These are phyloP conservation scores for Oropetium thomaeum DNA, from an alignment of 176 grass and related monocot species.

Conservation along the genomic window DNA sequence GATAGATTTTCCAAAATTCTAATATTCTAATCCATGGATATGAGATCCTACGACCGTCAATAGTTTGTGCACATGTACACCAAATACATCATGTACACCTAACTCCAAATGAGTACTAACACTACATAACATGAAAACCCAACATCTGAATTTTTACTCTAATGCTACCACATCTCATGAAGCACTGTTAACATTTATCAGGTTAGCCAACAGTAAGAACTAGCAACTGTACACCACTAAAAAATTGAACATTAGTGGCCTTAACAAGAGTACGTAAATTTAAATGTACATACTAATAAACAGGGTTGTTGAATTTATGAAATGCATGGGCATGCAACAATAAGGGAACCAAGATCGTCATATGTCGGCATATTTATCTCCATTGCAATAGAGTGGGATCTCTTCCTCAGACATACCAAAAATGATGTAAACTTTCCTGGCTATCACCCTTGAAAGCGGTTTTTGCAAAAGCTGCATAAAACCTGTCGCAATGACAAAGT, in stretches of 20 bases:
- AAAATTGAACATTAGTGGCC: not conserved
- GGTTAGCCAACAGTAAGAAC: not conserved
- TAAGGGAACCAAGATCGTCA: slow-evolving; percentile 9
- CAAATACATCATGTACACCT: too few relatives aligned
- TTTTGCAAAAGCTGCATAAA: slow-evolving; percentile 96
- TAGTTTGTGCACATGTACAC: too few relatives aligned
- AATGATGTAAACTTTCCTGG: slow-evolving; percentile 92
- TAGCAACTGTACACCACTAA: not conserved
- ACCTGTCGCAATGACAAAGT: slow-evolving; percentile 52
- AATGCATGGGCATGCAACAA: not conserved
- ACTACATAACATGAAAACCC: not conserved
- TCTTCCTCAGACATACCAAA: slow-evolving; percentile 64
- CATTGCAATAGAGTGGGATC: not conserved
- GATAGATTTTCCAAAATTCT: too few relatives aligned
- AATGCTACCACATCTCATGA: not conserved
- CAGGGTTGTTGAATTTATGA: not conserved
- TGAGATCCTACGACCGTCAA: too few relatives aligned
- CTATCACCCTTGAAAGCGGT: slow-evolving; percentile 96
- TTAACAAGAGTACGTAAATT: not conserved
- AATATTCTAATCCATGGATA: too few relatives aligned
- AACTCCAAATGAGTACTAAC: not conserved
- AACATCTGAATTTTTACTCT: not conserved
- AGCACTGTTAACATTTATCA: slow-evolving; percentile 4
- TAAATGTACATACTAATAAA: not conserved
- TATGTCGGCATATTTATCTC: not conserved